Base-by-base conservation (phyloP, 768 basidiomycete species). In the Mycena kentingensis region DNA sequence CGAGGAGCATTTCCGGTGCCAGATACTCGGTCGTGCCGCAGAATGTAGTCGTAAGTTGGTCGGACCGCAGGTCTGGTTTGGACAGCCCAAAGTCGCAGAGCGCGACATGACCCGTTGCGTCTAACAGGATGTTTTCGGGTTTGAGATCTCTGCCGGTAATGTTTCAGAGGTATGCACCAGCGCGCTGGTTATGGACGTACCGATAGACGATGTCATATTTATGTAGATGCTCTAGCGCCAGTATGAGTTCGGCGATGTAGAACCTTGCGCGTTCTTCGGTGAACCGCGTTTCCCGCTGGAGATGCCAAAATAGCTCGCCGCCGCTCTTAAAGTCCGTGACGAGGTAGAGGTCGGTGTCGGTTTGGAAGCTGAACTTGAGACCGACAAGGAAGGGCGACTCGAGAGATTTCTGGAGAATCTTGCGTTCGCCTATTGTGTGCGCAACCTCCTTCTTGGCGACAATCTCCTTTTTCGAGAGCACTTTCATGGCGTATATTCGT, bases 401-500 rank as follows among this genome's bases (percentile, higher is more conserved):
- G 27, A 95, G 70, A 15, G 91, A 93, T 25, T 89, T 83, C 65
- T 98, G 96, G 28, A 98, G 82, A 67, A 99, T 98, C 77, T 98
- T 98, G 71, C 97, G 88, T 72, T 99, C 97, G 61, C 97, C 97
- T 51, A 99, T 98, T 15, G 97, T 99, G 70, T 99, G 97, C 8
- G 96, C 96, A 38, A 99, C 93, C 70, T 99, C 97, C 72, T 98
- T 98, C 79, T 98, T 98, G 22, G 92, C 95, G 49, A 98, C 85
- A 63, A 99, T 98, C 72, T 99, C 97, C 77, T 93, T 95, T 76
- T 99, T 99, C 27, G 92, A 95, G 32, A 99, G 80, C 51, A 98
- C 92, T 67, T 99, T 99, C 96, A 99, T 98, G 46, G 97, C 97
- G 75, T 98, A 99, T 73, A 99, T 98, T 39, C 97, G 90, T 70